These are phyloP conservation scores for Trametes coccinea DNA, from an alignment of 768 basidiomycete genomes.

Conservation along the genomic window DNA sequence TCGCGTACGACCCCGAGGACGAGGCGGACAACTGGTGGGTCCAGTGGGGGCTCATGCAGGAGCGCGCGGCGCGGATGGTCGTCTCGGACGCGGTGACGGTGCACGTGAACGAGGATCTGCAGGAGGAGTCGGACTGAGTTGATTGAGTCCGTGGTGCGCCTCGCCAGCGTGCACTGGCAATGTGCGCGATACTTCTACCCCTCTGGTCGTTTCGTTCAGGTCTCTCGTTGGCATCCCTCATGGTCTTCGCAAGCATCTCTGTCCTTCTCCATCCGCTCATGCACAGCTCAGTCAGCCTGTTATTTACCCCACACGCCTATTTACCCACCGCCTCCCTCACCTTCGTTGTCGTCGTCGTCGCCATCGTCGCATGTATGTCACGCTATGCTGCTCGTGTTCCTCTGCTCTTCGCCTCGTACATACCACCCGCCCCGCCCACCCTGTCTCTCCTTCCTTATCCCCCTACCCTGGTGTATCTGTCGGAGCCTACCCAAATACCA, in stretches of 20 bases:
- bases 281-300: too few species aligned
- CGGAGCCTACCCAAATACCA: too few species aligned
- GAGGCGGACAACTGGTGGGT: constrained; percentile 34
- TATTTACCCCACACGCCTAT: neutral
- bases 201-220: too few species aligned
- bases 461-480: too few species aligned
- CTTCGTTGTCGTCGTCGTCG: neutral
- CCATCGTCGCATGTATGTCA: constrained; percentile 12
- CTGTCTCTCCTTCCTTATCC: too few species aligned
- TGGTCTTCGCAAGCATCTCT: too few species aligned
- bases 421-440: too few species aligned
- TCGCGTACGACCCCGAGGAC: constrained; percentile 33
- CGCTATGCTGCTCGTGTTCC: neutral
- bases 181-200: too few species aligned
- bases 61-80: constrained; percentile 24
- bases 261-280: too few species aligned
- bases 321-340: neutral
- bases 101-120: constrained; percentile 3
- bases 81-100: constrained; percentile 11
- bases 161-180: too few species aligned
- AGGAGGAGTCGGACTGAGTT: constrained; percentile 1
- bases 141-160: too few species aligned
- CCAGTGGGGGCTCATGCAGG: constrained; percentile 31
- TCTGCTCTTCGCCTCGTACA: neutral
- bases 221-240: too few species aligned